Conservation (phyloP, 768 basidiomycete genomes). For the Leccinum longicurvipes region DNA sequence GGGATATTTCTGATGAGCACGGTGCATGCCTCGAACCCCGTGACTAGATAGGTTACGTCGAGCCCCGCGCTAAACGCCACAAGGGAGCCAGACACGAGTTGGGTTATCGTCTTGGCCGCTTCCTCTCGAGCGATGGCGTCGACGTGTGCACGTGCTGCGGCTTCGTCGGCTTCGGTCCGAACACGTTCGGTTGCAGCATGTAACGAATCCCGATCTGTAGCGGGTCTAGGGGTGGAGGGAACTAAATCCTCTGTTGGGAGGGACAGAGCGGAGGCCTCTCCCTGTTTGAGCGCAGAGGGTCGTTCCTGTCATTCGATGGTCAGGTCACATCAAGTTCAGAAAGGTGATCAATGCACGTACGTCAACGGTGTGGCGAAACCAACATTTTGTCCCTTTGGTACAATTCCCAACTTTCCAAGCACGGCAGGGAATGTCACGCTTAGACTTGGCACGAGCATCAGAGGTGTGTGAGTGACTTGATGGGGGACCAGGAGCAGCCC, state of each 20-base stretch:
- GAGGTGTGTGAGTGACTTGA: constrained; percentile 1
- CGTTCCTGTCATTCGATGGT: background rate
- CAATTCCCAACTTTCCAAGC: constrained; percentile 40
- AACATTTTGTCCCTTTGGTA: constrained; percentile 34
- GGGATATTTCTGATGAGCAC: constrained; percentile 48
- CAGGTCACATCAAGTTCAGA: background rate
- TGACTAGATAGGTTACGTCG: constrained; percentile 39
- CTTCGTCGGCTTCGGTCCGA: constrained; percentile 13
- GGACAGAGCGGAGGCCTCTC: background rate
- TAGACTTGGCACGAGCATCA: constrained; percentile 19
- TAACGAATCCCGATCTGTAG: background rate
- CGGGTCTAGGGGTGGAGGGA: background rate
- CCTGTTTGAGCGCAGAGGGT: background rate
- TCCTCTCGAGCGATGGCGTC: constrained; percentile 30
- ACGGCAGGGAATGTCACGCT: constrained; percentile 22
- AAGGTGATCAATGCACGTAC: constrained; percentile 20
- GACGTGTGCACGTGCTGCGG: constrained; percentile 15
- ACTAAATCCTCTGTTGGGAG: background rate
- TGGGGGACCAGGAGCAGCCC: background rate
- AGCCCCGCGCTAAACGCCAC: constrained; percentile 51
- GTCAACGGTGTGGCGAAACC: constrained; percentile 32
- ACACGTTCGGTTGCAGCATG: background rate
- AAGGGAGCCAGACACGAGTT: constrained; percentile 43
- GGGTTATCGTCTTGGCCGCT: constrained; percentile 40
- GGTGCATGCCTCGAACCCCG: constrained; percentile 52